Evolutionary conservation across 768 basidiomycete species (phyloP), one percentile per base, ranked within the genome.

Genomic region (Amanita exitialis): DNA sequence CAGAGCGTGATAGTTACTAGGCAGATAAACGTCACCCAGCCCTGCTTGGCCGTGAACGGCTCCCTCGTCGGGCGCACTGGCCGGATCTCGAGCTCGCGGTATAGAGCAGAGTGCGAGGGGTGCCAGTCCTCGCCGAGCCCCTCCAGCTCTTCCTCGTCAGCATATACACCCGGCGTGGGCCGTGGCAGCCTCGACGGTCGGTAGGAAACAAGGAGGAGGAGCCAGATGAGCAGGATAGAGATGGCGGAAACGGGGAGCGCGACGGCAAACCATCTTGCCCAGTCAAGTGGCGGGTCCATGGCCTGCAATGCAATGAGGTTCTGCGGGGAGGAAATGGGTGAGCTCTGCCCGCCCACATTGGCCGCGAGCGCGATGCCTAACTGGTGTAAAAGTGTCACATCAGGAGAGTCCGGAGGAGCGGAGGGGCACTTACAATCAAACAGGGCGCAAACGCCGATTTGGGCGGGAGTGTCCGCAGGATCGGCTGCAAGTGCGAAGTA

Each of bases 291-390:
- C 0, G 85, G 83, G 37, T 90, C 78, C 95, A 99, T 97, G 3
- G 70, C 78, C n/a, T 76, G 67, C 6, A 97, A 69, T 3, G 94
- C 93, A 54, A 99, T 97, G 25, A 98, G 77, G 64, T 98, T 99
- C 66, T 99, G 95, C 1, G 95, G 95, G 0, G 94, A 97, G 2
- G 95, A 97, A 53, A 98, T 98, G 2, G 94, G 95, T 0, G 94
- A 97, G 45, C 86, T 89, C 66, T 97, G 94, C 0, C 96, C 96
- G 10, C 96, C 96, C 53, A 98, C 93, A 62, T 98, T 99, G 16
- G 94, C 92, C 0, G 95, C 93, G n/a, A 99, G 77, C 0, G 96
- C 95, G 57, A 99, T 98, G 6, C 87, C 94, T 48, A 99, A 78
- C 92, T 96, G 50, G 2, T 9, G 18, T 28, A 10, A 54, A 4